Conservation (phyloP, 768 basidiomycete species). For the Harrya chromipes region DNA sequence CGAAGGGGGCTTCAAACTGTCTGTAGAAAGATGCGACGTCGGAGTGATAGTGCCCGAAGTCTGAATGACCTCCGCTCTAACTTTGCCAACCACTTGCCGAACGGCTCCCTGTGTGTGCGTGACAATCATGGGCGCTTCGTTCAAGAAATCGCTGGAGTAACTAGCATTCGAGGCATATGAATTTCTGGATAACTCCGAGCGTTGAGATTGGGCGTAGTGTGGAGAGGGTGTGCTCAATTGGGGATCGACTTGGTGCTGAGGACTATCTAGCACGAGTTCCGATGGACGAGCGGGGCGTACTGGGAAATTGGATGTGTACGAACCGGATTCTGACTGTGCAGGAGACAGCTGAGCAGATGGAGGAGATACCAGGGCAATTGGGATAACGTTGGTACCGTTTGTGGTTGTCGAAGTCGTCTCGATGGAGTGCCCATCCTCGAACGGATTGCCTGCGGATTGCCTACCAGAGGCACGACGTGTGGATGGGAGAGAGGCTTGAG, state of each 20-base stretch:
- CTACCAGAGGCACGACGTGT: constrained; percentile 17
- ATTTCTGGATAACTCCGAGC: constrained; percentile 55
- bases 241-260: constrained; percentile 57
- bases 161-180: constrained; percentile 77
- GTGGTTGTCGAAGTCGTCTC: constrained; percentile 72
- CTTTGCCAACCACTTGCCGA: constrained; percentile 71
- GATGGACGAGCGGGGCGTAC: constrained; percentile 56
- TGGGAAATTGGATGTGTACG: constrained; percentile 37
- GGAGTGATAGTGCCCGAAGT: constrained; percentile 43
- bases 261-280: constrained; percentile 58
- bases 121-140: constrained; percentile 80
- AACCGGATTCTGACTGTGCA: constrained; percentile 31
- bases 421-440: constrained; percentile 74
- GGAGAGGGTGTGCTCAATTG: constrained; percentile 34
- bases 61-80: constrained; percentile 76
- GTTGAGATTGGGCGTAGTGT: constrained; percentile 44
- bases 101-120: constrained; percentile 61
- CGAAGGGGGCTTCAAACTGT: constrained; percentile 42
- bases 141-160: constrained; percentile 74
- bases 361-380: constrained; percentile 75
- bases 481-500: constrained; percentile 31
- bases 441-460: constrained; percentile 54
- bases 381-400: constrained; percentile 81
- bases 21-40: constrained; percentile 26
- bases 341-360: constrained; percentile 39